These are phyloP conservation scores for Daldinia sp. DNA, from an alignment of 2,329 filamentous ascomycete species.

Conservation along the genomic window DNA sequence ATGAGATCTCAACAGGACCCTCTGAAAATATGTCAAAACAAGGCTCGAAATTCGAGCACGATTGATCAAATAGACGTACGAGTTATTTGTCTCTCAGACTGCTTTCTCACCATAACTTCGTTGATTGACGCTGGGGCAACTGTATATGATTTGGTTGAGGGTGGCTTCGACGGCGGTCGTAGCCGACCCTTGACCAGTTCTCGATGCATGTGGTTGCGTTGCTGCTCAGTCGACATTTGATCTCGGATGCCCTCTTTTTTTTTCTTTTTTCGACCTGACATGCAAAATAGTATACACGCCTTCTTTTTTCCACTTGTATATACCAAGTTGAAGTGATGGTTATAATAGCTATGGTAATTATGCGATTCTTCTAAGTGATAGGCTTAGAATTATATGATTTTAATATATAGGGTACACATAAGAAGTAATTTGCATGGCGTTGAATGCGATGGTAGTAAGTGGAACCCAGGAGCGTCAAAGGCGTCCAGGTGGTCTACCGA, in stretches of 20 bases:
- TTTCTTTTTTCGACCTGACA: not conserved
- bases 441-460: slow-evolving; percentile 12
- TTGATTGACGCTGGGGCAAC: slow-evolving; percentile 37
- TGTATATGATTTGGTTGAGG: slow-evolving; percentile 41
- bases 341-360: no score
- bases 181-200: slow-evolving; percentile 40
- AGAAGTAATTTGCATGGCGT: slow-evolving; percentile 12
- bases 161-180: slow-evolving; percentile 32
- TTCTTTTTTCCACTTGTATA: slow-evolving; percentile 3
- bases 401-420: slow-evolving; percentile 5
- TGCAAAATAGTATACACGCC: not conserved
- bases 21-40: slow-evolving; percentile 33
- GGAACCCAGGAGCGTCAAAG: slow-evolving; percentile 15
- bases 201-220: slow-evolving; percentile 18
- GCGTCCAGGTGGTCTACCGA: no score
- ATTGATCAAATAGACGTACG: slow-evolving; percentile 33
- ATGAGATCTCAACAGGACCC: slow-evolving; percentile 41
- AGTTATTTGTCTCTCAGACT: slow-evolving; percentile 18
- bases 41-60: slow-evolving; percentile 13
- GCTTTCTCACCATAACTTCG: slow-evolving; percentile 38
- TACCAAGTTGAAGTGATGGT: not conserved
- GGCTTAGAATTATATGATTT: slow-evolving; percentile 11
- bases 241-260: not conserved
- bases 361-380: slow-evolving; percentile 11
- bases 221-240: slow-evolving; percentile 15